phyloP scores from a whole-genome alignment of 345 rosid species.

The Acer campestre region DNA sequence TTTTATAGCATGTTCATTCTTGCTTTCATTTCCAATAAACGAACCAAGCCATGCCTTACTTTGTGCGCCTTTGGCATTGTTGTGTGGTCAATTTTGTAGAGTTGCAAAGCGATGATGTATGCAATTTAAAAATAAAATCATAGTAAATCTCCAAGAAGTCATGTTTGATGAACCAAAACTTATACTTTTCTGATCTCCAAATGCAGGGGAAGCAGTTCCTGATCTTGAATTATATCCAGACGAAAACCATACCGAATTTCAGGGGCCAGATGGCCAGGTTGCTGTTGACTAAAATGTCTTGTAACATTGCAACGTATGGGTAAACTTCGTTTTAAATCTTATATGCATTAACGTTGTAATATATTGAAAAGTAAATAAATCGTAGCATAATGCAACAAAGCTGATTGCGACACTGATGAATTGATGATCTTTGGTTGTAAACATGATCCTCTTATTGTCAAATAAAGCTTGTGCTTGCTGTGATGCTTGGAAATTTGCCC shows the following conservation, averaged over 20 bases:
- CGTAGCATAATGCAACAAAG: background rate
- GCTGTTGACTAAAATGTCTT: constrained; percentile 14
- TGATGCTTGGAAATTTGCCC: background rate
- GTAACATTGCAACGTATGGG: background rate
- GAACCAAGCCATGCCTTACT: no score
- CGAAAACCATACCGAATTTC: constrained; percentile 17
- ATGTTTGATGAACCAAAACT: background rate
- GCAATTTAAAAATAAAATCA: background rate
- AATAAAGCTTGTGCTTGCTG: no score
- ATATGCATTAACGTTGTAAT: background rate
- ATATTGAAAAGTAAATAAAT: background rate
- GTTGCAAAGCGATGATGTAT: background rate
- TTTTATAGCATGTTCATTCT: background rate
- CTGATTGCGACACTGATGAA: background rate
- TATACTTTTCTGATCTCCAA: constrained; percentile 13
- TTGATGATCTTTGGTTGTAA: background rate
- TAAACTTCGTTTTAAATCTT: background rate
- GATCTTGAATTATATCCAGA: constrained; percentile 38
- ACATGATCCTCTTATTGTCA: background rate
- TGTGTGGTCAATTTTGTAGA: background rate
- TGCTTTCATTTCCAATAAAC: background rate
- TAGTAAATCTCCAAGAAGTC: background rate
- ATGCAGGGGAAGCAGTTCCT: constrained; percentile 48
- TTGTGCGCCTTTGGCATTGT: background rate
- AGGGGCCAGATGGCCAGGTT: constrained; percentile 15